A percentile compares a stretch with the other conserved stretches of the same genome.
Evolutionary conservation across 768 basidiomycete genomes (phyloP).

Genomic region (Thelephora aurantiotincta): DNA sequence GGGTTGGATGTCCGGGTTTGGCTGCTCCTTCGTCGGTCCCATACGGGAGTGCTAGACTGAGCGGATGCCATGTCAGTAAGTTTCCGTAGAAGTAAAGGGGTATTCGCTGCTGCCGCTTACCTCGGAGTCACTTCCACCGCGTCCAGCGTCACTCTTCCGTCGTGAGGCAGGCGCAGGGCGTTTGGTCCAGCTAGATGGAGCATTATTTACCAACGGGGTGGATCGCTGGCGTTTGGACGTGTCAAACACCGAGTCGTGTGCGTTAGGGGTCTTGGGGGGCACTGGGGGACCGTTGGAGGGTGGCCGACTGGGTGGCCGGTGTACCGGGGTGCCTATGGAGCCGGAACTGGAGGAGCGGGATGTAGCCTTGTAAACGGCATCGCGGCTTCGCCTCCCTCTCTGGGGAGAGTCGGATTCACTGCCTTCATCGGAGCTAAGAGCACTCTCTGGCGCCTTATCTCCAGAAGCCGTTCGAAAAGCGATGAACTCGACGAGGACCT

Average conservation of each 20-base stretch:
- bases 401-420: slow-evolving; percentile 13
- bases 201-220: slow-evolving; percentile 37
- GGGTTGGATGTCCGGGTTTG: slow-evolving; percentile 66
- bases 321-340: slow-evolving; percentile 30
- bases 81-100: background rate
- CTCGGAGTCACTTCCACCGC: slow-evolving; percentile 55
- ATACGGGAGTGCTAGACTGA: slow-evolving; percentile 29
- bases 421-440: slow-evolving; percentile 8
- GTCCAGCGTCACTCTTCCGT: slow-evolving; percentile 63
- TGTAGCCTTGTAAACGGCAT: slow-evolving; percentile 15
- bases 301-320: slow-evolving; percentile 30
- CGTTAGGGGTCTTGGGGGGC: slow-evolving; percentile 36
- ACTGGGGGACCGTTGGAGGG: slow-evolving; percentile 35
- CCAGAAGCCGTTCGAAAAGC: slow-evolving; percentile 22
- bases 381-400: slow-evolving; percentile 26
- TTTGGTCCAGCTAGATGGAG: slow-evolving; percentile 68
- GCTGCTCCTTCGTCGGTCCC: slow-evolving; percentile 26
- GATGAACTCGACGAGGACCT: slow-evolving; percentile 46
- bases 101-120: slow-evolving; percentile 21
- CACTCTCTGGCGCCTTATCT: slow-evolving; percentile 1
- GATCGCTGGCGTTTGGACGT: slow-evolving; percentile 55
- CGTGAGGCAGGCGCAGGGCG: slow-evolving; percentile 54
- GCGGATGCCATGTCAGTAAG: background rate
- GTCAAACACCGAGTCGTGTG: slow-evolving; percentile 50
- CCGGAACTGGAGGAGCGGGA: slow-evolving; percentile 47